These are phyloP conservation scores for Lactifluus rugatus DNA, from an alignment of 768 basidiomycete genomes.

Conservation along the genomic window DNA sequence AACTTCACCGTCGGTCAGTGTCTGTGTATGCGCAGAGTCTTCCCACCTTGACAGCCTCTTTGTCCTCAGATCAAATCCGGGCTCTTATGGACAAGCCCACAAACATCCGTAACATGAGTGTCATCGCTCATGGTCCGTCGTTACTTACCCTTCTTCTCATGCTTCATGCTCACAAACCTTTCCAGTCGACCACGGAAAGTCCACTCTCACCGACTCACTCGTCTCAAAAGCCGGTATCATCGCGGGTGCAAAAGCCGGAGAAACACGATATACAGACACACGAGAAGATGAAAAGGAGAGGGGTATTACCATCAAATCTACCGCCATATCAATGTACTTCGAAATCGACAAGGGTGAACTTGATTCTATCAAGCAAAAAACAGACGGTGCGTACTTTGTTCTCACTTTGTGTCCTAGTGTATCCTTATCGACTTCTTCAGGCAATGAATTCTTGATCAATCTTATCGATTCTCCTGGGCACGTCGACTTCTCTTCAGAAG, in stretches of 20 bases:
- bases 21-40: constrained; percentile 2
- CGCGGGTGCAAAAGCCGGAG: constrained; percentile 87
- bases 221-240: constrained; percentile 99
- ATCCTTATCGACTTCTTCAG: constrained; percentile 28
- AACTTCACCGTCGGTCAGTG: constrained; percentile 20
- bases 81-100: constrained; percentile 81
- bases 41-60: constrained; percentile 24
- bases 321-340: constrained; percentile 99
- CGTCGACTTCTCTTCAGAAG: constrained; percentile 99
- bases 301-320: constrained; percentile 99
- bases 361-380: constrained; percentile 84
- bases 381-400: constrained; percentile 49
- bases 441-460: constrained; percentile 98
- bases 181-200: constrained; percentile 99
- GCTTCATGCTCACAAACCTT: constrained; percentile 4
- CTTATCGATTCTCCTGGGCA: constrained; percentile 99
- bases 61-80: constrained; percentile 67
- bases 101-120: constrained; percentile 93
- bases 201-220: constrained; percentile 96
- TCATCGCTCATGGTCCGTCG: constrained; percentile 76
- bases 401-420: constrained; percentile 10
- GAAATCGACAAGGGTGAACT: constrained; percentile 88
- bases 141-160: constrained; percentile 19
- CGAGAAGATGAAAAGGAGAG: constrained; percentile 98
- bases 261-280: constrained; percentile 95